phyloP scores from a whole-genome alignment of 176 grass and related monocot genomes.

The Ensete ventricosum region DNA sequence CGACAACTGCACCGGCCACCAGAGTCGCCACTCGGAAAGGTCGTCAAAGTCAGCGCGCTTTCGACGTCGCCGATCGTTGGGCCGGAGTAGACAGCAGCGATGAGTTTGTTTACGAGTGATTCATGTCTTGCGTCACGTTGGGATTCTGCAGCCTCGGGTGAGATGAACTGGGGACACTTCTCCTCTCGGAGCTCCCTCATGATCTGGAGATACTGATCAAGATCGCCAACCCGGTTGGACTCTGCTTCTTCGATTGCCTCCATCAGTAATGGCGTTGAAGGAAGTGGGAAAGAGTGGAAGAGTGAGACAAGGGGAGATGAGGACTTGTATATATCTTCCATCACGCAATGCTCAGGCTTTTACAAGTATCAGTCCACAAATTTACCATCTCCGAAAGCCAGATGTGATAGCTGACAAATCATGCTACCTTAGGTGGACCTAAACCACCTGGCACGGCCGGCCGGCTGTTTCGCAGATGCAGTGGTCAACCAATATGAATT shows the following conservation, averaged over 20 bases:
- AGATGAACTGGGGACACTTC: background rate
- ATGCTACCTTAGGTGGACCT: background rate
- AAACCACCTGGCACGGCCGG: background rate
- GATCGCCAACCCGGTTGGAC: background rate
- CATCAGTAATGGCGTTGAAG: background rate
- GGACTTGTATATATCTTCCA: background rate
- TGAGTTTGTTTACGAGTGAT: constrained; percentile 16
- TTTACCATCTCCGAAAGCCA: too few relatives aligned
- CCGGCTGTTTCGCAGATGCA: background rate
- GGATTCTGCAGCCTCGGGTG: background rate
- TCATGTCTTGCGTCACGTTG: background rate
- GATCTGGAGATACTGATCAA: background rate
- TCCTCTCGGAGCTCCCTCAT: background rate
- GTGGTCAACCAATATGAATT: background rate
- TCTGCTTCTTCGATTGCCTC: background rate
- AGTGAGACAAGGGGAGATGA: background rate
- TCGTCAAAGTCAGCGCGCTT: constrained; percentile 32
- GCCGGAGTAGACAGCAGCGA: constrained; percentile 53
- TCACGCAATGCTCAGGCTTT: background rate
- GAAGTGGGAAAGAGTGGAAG: background rate
- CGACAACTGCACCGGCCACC: constrained; percentile 28
- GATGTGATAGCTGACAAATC: background rate
- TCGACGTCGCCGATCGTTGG: constrained; percentile 58
- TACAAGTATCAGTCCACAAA: background rate
- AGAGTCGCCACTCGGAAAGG: constrained; percentile 1